Evolutionary conservation across 352 stramenopile genomes (phyloP), one percentile per base, ranked within the genome.

Genomic region (Elongisporangium undulatum): DNA sequence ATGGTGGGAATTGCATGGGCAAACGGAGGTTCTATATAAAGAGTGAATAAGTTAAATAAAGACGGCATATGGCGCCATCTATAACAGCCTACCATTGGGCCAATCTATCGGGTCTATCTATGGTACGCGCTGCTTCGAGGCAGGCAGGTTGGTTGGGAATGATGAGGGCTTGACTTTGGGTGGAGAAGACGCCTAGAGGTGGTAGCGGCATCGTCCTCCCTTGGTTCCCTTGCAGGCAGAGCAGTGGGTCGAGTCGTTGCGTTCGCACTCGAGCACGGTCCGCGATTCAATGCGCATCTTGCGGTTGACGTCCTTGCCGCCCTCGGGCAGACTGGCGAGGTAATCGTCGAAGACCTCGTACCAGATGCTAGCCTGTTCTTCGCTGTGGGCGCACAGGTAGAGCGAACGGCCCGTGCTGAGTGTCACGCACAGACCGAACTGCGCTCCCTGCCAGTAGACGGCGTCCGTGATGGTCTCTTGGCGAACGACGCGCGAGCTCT

Each of bases 291-390:
- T 41, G 29, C 29, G 29, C 29, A 41, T 41, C 29, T 41, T 41
- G 29, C 29, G 29, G 29, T 41, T 41, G 29, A 41, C 29, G 29
- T 41, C 29, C 29, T 41, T 41, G 29, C 29, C 29, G 8, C 29
- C 29, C 13, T 41, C 29, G 29, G 29, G 29, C 29, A 41, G 29
- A 41, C 29, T 41, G 5, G 29, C 29, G 16, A 90, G 58, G 64
- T 76, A 87, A 16, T 82, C 68, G 34, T 73, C 68, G 16, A 90
- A 62, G 39, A 88, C 74, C 45, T 90, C 78, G 70, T 79, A 87
- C 80, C 80, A 90, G 6, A 67, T 66, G 23, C 70, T 79, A 16
- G 76, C 75, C 48, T 90, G 77, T 20, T 87, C 64, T 51, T 88
- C 78, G 39, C 59, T 82, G 23, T 66, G 63, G 24, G 78, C 78